Percentiles rank a stretch among this genome's conserved stretches.
phyloP scores from a whole-genome alignment of 1,139 yeast species.

The Kluyveromyces marxianus region DNA sequence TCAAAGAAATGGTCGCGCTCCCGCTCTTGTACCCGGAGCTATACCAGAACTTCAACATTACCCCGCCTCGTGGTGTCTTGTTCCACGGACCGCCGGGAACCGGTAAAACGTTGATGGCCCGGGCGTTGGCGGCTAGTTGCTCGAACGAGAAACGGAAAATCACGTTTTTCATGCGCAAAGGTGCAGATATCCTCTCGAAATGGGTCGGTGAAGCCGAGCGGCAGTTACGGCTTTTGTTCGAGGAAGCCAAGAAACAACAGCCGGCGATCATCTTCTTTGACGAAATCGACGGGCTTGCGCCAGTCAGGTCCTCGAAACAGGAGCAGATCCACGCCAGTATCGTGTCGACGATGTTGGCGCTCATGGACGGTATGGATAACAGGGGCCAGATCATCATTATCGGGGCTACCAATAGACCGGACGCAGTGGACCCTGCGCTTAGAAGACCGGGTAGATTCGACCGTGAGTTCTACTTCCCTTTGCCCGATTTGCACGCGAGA shows the following conservation, averaged over 20 bases:
- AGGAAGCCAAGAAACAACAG: slow-evolving; percentile 93
- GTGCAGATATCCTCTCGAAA: slow-evolving; percentile 93
- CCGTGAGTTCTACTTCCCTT: slow-evolving; percentile 90
- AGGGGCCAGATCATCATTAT: slow-evolving; percentile 95
- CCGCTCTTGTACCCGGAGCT: slow-evolving; percentile 92
- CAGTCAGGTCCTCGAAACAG: slow-evolving; percentile 93
- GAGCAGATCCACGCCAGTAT: slow-evolving; percentile 98
- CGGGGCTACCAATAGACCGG: slow-evolving; percentile 98
- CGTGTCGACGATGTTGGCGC: slow-evolving; percentile 85
- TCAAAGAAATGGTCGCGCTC: slow-evolving; percentile 94
- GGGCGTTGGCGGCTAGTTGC: slow-evolving; percentile 94
- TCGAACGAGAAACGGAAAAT: slow-evolving; percentile 76
- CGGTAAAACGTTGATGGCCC: slow-evolving; percentile 96
- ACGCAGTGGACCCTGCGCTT: slow-evolving; percentile 93
- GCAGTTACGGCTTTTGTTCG: slow-evolving; percentile 80
- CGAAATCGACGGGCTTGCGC: slow-evolving; percentile 97
- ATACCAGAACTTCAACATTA: slow-evolving; percentile 79
- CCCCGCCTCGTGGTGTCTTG: slow-evolving; percentile 96
- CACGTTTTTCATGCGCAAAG: slow-evolving; percentile 96
- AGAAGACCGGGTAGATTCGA: slow-evolving; percentile 98
- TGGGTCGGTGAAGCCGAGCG: slow-evolving; percentile 99
- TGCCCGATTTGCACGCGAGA: slow-evolving; percentile 80
- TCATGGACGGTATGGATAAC: slow-evolving; percentile 99
- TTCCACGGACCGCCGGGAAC: slow-evolving; percentile 99
- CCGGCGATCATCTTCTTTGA: slow-evolving; percentile 94